Conservation (phyloP, 1,284 basidiomycete genomes). For the Fomitopsis betulina region DNA sequence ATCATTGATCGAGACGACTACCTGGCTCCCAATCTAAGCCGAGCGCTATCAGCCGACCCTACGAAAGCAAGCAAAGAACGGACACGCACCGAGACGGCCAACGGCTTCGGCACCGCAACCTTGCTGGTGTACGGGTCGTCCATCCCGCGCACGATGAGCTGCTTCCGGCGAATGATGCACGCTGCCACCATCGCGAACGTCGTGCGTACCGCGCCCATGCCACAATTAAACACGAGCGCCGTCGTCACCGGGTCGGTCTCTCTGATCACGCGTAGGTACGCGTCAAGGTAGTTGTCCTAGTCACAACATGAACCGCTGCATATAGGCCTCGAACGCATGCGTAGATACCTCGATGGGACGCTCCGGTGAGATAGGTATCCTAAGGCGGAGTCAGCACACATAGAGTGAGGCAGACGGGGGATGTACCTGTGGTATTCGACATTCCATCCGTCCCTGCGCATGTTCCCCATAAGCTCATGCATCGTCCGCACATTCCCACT, state of each 20-base stretch:
- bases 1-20: background rate
- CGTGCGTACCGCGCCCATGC: conserved; percentile 94
- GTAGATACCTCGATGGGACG: conserved; percentile 71
- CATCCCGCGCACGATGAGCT: conserved; percentile 74
- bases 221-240: conserved; percentile 93
- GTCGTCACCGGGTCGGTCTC: conserved; percentile 78
- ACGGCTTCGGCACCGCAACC: conserved; percentile 25
- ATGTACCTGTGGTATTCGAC: conserved; percentile 75
- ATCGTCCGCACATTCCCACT: conserved; percentile 82
- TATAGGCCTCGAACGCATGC: background rate
- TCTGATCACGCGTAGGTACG: conserved; percentile 83
- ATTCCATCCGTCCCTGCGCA: conserved; percentile 84
- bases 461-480: conserved; percentile 80
- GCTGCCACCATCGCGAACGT: conserved; percentile 98
- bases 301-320: conserved; percentile 1
- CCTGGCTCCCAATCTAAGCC: background rate
- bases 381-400: conserved; percentile 21
- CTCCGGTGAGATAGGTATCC: conserved; percentile 92
- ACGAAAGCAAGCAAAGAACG: too few relatives aligned
- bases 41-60: background rate
- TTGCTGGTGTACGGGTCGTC: conserved; percentile 67
- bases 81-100: conserved; percentile 39
- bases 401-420: background rate
- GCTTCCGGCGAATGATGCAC: conserved; percentile 82
- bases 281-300: conserved; percentile 91